Evolutionary conservation across 2,329 filamentous ascomycete species (phyloP).

Genomic region (Chaetomiaceae sp.): DNA sequence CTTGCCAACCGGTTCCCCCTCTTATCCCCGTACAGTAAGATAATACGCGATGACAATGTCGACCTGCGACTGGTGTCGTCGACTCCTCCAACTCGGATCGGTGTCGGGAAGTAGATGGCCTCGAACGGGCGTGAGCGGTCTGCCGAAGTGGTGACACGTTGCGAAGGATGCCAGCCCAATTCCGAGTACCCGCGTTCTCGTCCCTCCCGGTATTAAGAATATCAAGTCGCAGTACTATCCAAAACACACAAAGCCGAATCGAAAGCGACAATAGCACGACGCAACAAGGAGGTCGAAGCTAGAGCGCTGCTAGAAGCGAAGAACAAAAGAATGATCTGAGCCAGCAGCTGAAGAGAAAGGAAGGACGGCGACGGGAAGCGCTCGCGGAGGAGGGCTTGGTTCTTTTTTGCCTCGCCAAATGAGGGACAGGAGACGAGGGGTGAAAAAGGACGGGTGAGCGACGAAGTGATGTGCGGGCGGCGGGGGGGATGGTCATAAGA

Average conservation of each 20-base stretch:
- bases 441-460: conserved; percentile 22
- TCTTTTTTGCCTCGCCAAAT: conserved; percentile 45
- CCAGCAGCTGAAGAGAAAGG: conserved; percentile 52
- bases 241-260: conserved; percentile 2
- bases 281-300: not conserved
- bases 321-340: conserved; percentile 51
- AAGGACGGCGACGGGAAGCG: conserved; percentile 37
- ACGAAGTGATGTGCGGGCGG: conserved; percentile 23
- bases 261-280: conserved; percentile 2
- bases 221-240: conserved; percentile 11
- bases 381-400: conserved; percentile 35
- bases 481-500: conserved; percentile 25
- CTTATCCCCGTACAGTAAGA: conserved; percentile 20
- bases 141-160: conserved; percentile 11
- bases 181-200: conserved; percentile 1
- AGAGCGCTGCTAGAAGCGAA: conserved; percentile 22
- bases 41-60: conserved; percentile 39
- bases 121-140: not conserved
- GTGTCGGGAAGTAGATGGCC: not conserved
- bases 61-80: conserved; percentile 48
- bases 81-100: conserved; percentile 23
- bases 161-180: not conserved
- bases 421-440: conserved; percentile 31
- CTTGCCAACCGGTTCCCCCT: conserved; percentile 34
- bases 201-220: conserved; percentile 14